phyloP scores from a whole-genome alignment of 495 filamentous ascomycete species.

The Neurospora sp. region DNA sequence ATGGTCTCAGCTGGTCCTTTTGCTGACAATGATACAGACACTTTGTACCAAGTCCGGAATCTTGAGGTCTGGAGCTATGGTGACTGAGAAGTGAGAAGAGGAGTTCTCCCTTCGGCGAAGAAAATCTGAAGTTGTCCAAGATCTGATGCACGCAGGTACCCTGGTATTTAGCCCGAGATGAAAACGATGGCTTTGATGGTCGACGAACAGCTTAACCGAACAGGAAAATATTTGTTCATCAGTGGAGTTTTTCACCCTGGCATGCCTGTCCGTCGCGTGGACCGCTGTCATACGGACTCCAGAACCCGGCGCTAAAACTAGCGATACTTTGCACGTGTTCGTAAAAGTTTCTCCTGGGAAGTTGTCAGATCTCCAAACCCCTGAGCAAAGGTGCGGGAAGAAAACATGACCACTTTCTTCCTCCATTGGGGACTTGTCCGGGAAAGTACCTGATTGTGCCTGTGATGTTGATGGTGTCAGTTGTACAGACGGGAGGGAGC shows the following conservation, averaged over 20 bases:
- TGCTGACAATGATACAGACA: conserved; percentile 17
- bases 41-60: conserved; percentile 31
- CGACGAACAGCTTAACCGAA: background rate
- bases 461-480: background rate
- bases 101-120: background rate
- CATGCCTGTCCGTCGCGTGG: background rate
- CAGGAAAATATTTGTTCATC: background rate
- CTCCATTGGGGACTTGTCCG: background rate
- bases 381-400: background rate
- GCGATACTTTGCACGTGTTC: background rate
- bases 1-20: background rate
- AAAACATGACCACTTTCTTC: background rate
- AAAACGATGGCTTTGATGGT: background rate
- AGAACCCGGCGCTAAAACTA: background rate
- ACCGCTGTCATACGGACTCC: background rate
- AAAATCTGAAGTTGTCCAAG: background rate
- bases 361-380: background rate
- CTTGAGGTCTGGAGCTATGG: conserved; percentile 31
- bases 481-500: background rate
- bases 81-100: conserved; percentile 10
- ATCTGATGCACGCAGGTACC: background rate
- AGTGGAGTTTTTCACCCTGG: background rate
- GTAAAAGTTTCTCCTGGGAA: background rate
- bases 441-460: background rate
- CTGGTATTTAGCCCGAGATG: background rate